phyloP scores from a whole-genome alignment of 768 basidiomycete genomes.

The Hortiboletus campestris region DNA sequence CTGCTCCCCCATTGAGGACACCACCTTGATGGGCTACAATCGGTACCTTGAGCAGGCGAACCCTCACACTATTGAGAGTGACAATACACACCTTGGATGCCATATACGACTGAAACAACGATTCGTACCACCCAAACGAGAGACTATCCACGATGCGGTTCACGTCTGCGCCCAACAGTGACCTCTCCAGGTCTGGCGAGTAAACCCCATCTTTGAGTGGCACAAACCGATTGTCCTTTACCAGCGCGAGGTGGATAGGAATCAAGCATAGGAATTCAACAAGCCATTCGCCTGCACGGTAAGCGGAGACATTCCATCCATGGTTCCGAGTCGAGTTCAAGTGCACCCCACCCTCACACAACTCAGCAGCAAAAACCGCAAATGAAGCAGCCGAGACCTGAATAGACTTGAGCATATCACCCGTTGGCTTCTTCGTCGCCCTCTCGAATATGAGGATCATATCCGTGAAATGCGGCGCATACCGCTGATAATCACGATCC shows the following conservation, averaged over 20 bases:
- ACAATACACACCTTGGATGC: constrained; percentile 43
- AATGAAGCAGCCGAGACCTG: constrained; percentile 34
- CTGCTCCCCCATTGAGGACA: constrained; percentile 69
- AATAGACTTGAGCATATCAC: constrained; percentile 41
- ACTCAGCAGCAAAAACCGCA: constrained; percentile 22
- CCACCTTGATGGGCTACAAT: constrained; percentile 56
- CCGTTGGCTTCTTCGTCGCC: constrained; percentile 51
- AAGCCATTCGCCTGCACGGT: constrained; percentile 58
- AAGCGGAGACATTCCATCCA: constrained; percentile 36
- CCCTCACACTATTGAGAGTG: rapidly evolving
- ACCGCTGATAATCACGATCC: constrained; percentile 34
- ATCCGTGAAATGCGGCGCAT: constrained; percentile 42
- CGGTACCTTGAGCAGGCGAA: background rate
- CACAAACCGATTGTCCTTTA: constrained; percentile 57
- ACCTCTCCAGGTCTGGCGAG: constrained; percentile 48
- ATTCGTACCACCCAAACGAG: constrained; percentile 65
- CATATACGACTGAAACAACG: constrained; percentile 61
- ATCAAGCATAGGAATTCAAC: constrained; percentile 60
- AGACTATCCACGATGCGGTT: constrained; percentile 53
- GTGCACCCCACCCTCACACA: background rate
- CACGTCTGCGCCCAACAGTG: constrained; percentile 58
- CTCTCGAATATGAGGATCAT: constrained; percentile 48
- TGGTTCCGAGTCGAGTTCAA: background rate
- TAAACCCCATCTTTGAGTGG: constrained; percentile 59
- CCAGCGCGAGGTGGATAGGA: constrained; percentile 61